Evolutionary conservation across 192 early-diverging fungal species (phyloP), one percentile per base, ranked within the genome.

Genomic region (Coemansia javaensis): DNA sequence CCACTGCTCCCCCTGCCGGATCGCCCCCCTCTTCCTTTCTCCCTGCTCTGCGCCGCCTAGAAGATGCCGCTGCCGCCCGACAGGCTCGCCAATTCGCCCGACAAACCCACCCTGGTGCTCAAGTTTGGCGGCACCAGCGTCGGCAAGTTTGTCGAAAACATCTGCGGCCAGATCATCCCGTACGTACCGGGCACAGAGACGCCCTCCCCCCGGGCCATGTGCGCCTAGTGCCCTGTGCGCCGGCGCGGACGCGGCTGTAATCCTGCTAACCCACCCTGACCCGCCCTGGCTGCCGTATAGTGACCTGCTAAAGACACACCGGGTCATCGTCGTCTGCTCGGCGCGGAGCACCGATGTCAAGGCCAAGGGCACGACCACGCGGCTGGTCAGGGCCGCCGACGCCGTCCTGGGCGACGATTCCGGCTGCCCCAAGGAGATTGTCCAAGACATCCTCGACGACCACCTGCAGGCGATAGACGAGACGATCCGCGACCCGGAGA

Each of bases 91-190:
- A 70, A 66, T 36, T 63, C 65, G 4, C 34, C 58, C 14, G 28
- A 56, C 21, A 63, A 66, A 36, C 85, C 84, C 32, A 83, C 81
- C 72, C 53, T 86, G 47, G 87, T 87, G 30, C 85, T 87, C 60
- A 99, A 99, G 80, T 99, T 92, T 82, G 96, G 96, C 49, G 94
- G 96, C 22, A 99, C 96, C 25, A 88, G 84, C 49, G 89, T 99
- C 25, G 94, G 96, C 45, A 93, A 87, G 61, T 87, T 85, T 57
- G 49, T 87, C 11, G 79, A 87, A 22, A 81, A 68, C 42, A 87
- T 89, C 41, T 77, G 82, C 40, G 77, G 77, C 52, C 78, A 72
- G 52, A 93, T 98, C 55, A 82, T 96, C 41, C 87, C 84, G 90
- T 92, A 81, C 74, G 84, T 80, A 30, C 13, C 23, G 28, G 32